Evolutionary conservation across 2,329 filamentous ascomycete species (phyloP), one percentile per base, ranked within the genome.

Genomic region (Cercospora janseana): DNA sequence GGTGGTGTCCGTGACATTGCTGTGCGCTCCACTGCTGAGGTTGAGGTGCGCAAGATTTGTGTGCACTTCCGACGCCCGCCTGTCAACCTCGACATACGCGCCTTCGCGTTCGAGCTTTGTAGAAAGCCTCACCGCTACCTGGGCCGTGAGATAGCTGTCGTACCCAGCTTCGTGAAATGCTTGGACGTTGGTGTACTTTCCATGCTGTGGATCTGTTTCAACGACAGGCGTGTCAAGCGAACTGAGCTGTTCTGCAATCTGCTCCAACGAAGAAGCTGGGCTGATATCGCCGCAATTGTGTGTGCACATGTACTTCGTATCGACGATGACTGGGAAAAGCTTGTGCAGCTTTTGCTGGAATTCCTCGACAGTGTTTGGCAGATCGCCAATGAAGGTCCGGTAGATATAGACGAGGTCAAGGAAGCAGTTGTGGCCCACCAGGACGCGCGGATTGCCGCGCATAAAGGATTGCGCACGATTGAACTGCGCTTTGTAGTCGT

Each of bases 351-450:
- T 63, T 4, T 64, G 52, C 29, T 73, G 69, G 59, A 86, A 87
- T 16, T 76, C 75, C 2, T 73, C 69, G 1, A 83, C 64, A 0
- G 70, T 77, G 2, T 70, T 66, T 0, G 83, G 83, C 2, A 86
- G 68, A 1, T 68, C 55, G 1, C 79, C 80, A 42, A 85, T 71
- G 63, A 87, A 87, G 1, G 75, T 77, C n/a, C 72, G 67, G 63
- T 85, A 82, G 27, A 86, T 66, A 59, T 85, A 85, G 27, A 80
- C 75, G 3, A 87, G 70, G 57, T 87, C 82, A 1, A 78, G 76
- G 55, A 86, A 80, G 51, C 81, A 72, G 58, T 87, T 86, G 67
- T 87, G 82, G 0, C 82, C 82, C 3, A 86, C 73, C 0, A 86
- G 59, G 0, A 81, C 70, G 2, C 75, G 73, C 10, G 74, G 71